Percentiles rank a stretch among this genome's conserved stretches.
These are phyloP conservation scores for Pythium vanterpoolii DNA, from an alignment of 352 stramenopile genomes.

Conservation along the genomic window DNA sequence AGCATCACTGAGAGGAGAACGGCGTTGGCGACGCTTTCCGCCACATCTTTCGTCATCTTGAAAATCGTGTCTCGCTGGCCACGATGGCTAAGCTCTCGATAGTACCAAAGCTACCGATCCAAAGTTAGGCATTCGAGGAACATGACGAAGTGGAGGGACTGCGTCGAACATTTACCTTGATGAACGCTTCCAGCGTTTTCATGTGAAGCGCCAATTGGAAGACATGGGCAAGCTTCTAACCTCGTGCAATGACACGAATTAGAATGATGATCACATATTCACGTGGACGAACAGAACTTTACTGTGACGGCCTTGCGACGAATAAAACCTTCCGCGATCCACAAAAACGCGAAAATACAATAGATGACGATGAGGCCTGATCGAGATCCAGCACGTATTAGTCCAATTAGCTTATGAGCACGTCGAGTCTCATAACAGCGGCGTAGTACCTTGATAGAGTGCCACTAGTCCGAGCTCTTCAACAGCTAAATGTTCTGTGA, in stretches of 20 bases:
- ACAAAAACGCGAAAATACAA: conserved; percentile 34
- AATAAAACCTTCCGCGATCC: conserved; percentile 45
- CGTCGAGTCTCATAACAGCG: not conserved
- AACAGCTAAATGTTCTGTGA: conserved; percentile 62
- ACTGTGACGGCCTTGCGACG: conserved; percentile 42
- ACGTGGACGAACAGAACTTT: not conserved
- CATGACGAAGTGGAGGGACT: too few relatives aligned
- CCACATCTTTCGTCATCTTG: conserved; percentile 29
- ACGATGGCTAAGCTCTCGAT: conserved; percentile 36
- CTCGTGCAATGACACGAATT: not conserved
- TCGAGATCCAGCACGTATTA: not conserved
- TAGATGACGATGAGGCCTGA: conserved; percentile 47
- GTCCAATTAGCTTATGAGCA: not conserved
- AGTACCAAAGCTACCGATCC: conserved; percentile 40
- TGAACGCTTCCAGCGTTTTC: conserved; percentile 44
- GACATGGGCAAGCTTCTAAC: conserved; percentile 47
- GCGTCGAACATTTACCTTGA: conserved; percentile 31
- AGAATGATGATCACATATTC: not conserved
- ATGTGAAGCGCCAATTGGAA: conserved; percentile 50
- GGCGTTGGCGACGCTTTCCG: conserved; percentile 37
- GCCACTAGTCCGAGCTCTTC: conserved; percentile 54
- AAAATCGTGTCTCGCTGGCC: conserved; percentile 31
- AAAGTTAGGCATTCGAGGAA: not conserved
- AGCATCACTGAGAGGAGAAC: conserved; percentile 45
- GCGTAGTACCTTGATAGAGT: conserved; percentile 46